A percentile compares a stretch with the other conserved stretches of the same genome.
These are phyloP conservation scores for Pterocarpus santalinus DNA, from an alignment of 306 rosid genomes.

Conservation along the genomic window DNA sequence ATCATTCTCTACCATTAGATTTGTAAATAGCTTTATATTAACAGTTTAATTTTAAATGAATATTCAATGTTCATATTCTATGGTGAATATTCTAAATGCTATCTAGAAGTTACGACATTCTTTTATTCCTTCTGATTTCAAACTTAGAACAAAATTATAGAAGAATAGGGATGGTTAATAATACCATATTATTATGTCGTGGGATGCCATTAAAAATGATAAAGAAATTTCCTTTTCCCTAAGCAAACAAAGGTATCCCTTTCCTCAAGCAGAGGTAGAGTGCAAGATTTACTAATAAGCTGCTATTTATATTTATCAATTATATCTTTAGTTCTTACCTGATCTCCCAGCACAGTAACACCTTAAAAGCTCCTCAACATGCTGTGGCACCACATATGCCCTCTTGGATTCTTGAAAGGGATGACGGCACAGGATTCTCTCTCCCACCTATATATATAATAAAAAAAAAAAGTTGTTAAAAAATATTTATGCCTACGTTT, in stretches of 20 bases:
- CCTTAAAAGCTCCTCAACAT: constrained; percentile 81
- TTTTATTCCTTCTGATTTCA: too few species aligned
- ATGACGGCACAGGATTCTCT: constrained; percentile 81
- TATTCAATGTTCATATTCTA: too few species aligned
- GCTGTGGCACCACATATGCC: constrained; percentile 89
- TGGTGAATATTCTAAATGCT: too few species aligned
- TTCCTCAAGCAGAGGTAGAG: neutral
- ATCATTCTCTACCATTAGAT: too few species aligned
- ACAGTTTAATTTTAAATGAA: too few species aligned
- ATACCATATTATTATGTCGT: neutral
- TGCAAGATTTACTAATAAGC: neutral
- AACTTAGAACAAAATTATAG: neutral
- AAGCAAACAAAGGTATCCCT: neutral
- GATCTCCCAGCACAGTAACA: constrained; percentile 78
- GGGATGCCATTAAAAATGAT: neutral
- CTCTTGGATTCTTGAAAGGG: constrained; percentile 88
- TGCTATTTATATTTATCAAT: neutral
- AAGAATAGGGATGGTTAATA: neutral
- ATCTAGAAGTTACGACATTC: neutral
- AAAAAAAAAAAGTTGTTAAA: neutral
- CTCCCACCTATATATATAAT: constrained; percentile 63
- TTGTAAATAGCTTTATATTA: too few species aligned
- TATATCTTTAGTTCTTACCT: constrained; percentile 51
- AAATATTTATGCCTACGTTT: constrained; percentile 11
- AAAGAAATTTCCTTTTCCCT: neutral